phyloP scores from a whole-genome alignment of 1,139 yeast genomes.

The Debaryomyces nepalensis region DNA sequence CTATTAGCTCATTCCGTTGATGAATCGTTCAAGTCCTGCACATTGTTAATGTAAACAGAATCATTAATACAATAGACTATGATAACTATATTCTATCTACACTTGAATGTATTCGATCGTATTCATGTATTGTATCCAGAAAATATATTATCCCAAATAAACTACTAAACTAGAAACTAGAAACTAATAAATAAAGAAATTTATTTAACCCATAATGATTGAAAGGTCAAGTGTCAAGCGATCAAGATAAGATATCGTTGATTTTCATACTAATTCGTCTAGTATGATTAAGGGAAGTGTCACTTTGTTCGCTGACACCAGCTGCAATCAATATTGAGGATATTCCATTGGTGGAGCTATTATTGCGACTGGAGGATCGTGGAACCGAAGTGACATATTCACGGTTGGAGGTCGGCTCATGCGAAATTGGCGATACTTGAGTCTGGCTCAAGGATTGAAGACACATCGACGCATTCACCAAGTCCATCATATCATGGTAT shows the following conservation, averaged over 20 bases:
- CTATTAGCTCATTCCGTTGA: neutral
- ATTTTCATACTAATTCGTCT: constrained; percentile 32
- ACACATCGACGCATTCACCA: constrained; percentile 47
- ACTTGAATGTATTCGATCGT: too few species aligned
- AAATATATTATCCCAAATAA: constrained; percentile 1
- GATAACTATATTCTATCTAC: too few species aligned
- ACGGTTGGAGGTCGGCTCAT: constrained; percentile 10
- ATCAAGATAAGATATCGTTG: constrained; percentile 31
- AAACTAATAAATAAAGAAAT: constrained; percentile 1
- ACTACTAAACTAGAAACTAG: neutral
- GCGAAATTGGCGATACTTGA: constrained; percentile 16
- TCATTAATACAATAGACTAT: too few species aligned
- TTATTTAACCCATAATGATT: neutral
- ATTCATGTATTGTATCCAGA: constrained; percentile 5
- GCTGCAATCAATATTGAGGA: constrained; percentile 36
- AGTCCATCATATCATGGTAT: constrained; percentile 34
- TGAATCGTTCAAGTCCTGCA: neutral
- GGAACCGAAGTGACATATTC: constrained; percentile 12
- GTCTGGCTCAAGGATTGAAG: constrained; percentile 37
- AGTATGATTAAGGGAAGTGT: constrained; percentile 1
- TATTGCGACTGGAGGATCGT: constrained; percentile 11
- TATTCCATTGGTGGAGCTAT: constrained; percentile 25
- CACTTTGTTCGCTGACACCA: constrained; percentile 21
- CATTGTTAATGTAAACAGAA: too few species aligned
- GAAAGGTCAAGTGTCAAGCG: neutral